Conservation (phyloP, 23 red algal genomes). For the Gracilaria gracilis region DNA sequence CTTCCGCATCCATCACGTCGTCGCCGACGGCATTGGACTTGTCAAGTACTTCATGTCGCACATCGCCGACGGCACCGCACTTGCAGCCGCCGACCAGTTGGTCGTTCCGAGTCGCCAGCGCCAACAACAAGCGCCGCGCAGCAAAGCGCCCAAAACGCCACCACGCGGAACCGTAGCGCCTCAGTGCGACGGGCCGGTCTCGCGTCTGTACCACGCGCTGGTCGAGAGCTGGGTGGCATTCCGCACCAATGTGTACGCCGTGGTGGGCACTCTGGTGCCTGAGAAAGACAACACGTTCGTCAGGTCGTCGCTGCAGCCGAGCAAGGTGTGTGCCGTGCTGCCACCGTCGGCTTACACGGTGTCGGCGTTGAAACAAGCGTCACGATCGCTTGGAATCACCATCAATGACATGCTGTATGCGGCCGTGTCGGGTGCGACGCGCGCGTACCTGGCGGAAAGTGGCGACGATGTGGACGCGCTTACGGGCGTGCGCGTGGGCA, state of each 20-base stretch:
- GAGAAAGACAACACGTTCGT: constrained; percentile 31
- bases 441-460: constrained; percentile 30
- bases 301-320: constrained; percentile 3
- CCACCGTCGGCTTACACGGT: constrained; percentile 47
- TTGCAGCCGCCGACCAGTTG: neutral
- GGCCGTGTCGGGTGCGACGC: constrained; percentile 44
- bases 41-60: constrained; percentile 54
- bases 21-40: constrained; percentile 59
- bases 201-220: neutral
- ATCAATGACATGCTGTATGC: constrained; percentile 67
- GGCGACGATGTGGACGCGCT: constrained; percentile 42
- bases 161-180: no score
- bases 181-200: neutral
- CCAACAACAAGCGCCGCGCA: neutral
- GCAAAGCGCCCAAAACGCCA: neutral
- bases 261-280: constrained; percentile 15
- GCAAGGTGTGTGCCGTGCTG: constrained; percentile 53
- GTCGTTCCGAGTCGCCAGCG: neutral
- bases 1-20: constrained; percentile 52
- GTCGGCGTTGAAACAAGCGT: constrained; percentile 12
- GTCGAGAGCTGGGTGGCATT: neutral
- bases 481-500: constrained; percentile 13
- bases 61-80: constrained; percentile 33
- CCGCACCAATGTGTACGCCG: neutral
- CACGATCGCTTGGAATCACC: constrained; percentile 35